These are phyloP conservation scores for Globisporangium acanthophoron DNA, from an alignment of 352 stramenopile genomes.

Conservation along the genomic window DNA sequence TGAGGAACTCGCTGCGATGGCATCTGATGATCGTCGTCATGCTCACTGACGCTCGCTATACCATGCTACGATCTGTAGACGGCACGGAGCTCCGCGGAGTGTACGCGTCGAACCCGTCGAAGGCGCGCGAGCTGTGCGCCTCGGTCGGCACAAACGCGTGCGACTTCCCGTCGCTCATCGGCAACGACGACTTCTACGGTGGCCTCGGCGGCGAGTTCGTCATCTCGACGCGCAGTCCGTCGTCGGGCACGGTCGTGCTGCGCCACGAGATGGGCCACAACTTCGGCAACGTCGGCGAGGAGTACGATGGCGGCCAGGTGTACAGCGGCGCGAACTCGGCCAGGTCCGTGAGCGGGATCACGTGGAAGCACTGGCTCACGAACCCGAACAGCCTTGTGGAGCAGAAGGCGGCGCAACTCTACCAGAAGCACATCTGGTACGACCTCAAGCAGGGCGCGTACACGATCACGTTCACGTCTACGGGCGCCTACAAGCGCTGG, in stretches of 20 bases:
- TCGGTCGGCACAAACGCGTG: constrained; percentile 9
- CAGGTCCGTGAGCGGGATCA: background rate
- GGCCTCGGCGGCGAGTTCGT: constrained; percentile 34
- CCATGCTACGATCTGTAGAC: background rate
- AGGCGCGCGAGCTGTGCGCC: constrained; percentile 11
- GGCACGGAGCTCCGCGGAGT: constrained; percentile 16
- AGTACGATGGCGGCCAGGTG: constrained; percentile 33
- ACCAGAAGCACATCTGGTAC: constrained; percentile 28
- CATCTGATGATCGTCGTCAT: background rate
- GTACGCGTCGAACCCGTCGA: constrained; percentile 11
- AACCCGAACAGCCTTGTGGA: constrained; percentile 15
- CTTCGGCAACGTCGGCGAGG: constrained; percentile 33
- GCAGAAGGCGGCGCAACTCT: constrained; percentile 15
- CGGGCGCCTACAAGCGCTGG: constrained; percentile 24
- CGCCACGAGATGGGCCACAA: constrained; percentile 37
- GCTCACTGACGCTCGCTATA: constrained; percentile 1
- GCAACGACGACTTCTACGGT: constrained; percentile 34
- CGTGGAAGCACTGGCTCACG: constrained; percentile 31
- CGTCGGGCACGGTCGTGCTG: constrained; percentile 25
- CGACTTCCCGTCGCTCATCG: constrained; percentile 32
- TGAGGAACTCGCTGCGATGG: constrained; percentile 27
- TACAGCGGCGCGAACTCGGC: constrained; percentile 29
- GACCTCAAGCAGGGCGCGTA: constrained; percentile 24
- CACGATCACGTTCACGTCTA: constrained; percentile 27
- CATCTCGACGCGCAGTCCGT: constrained; percentile 25